Conservation (phyloP, 768 basidiomycete species). For the Mycena amicta region DNA sequence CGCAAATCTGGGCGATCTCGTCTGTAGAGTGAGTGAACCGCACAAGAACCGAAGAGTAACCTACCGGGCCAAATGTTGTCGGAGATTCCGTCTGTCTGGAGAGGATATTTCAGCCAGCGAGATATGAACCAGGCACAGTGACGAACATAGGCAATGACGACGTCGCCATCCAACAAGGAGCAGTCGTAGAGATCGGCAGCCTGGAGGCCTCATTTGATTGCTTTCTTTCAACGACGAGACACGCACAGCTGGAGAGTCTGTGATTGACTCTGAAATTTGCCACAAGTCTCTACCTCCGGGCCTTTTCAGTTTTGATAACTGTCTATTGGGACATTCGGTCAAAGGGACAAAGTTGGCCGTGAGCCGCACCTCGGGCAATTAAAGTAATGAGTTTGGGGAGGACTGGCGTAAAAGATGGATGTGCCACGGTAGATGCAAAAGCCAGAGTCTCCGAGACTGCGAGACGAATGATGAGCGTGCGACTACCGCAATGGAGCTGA, state of each 20-base stretch:
- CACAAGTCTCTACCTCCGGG: conserved; percentile 42
- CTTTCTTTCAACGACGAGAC: no score
- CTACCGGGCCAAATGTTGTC: conserved; percentile 61
- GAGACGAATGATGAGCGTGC: no score
- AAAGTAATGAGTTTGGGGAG: conserved; percentile 55
- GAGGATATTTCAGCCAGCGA: conserved; percentile 1
- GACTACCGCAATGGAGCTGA: conserved; percentile 1
- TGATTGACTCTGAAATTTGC: no score
- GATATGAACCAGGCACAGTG: not conserved
- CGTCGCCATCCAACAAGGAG: conserved; percentile 53
- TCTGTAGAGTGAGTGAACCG: conserved; percentile 21
- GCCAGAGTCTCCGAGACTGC: conserved; percentile 11
- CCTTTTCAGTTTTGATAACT: conserved; percentile 56
- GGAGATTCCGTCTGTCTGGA: conserved; percentile 56
- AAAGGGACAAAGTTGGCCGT: no score
- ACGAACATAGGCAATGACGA: conserved; percentile 52
- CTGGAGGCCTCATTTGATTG: no score
- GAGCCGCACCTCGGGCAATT: conserved; percentile 54
- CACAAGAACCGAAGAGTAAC: not conserved
- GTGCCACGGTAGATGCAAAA: conserved; percentile 48
- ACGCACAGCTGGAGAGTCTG: no score
- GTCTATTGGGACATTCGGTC: conserved; percentile 40
- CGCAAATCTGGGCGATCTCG: conserved; percentile 72
- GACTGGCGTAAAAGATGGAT: conserved; percentile 57
- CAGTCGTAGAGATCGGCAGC: conserved; percentile 48